Evolutionary conservation across 2,329 filamentous ascomycete genomes (phyloP), one percentile per base, ranked within the genome.

Genomic region (Coniella lustricola): DNA sequence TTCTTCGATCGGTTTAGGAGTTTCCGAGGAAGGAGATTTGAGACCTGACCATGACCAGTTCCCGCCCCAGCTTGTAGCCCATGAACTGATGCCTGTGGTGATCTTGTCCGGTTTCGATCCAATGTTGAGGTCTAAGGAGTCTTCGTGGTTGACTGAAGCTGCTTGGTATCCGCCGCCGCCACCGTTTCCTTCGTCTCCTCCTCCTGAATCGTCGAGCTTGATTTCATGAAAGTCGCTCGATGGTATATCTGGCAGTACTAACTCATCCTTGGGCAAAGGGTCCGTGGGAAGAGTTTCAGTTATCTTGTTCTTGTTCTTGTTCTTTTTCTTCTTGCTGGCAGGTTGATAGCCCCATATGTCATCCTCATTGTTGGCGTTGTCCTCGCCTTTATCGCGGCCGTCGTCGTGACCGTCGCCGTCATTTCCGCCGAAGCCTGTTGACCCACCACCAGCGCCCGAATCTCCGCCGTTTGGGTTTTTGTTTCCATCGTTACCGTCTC

Each of bases 191-290:
- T 10, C 36, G 7, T 33, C 32, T 16, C 31, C 35, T 13, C 47
- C 51, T 22, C 68, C 72, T 21, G 66, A 60, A 48, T 84, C 81
- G 55, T 82, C 76, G 21, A 88, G 64, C 57, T 80, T 85, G 55
- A 89, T 80, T 22, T 87, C 82, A 38, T 85, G 74, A 56, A 87
- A 87, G n/a, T 73, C 66, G 48, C 60, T 57, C 2, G 61, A 52
- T 12, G 60, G 36, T 33, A 56, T 48, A 17, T 53, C 51, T 35
- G 59, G 57, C 35, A 59, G 43, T 4, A 55, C 55, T 8, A 58
- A 58, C 5, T 29, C 10, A 29, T 29, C 25, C 25, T 29, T 29
- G 25, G 10, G 10, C 10, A 10, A 5, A 10, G 25, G 10, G 5
- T 29, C 25, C 25, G 25, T 10, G 10, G 10, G 5, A 10, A 29